Percentiles rank a stretch among this genome's conserved stretches.
Conservation (phyloP, 345 rosid genomes). For the Reutealis trisperma region DNA sequence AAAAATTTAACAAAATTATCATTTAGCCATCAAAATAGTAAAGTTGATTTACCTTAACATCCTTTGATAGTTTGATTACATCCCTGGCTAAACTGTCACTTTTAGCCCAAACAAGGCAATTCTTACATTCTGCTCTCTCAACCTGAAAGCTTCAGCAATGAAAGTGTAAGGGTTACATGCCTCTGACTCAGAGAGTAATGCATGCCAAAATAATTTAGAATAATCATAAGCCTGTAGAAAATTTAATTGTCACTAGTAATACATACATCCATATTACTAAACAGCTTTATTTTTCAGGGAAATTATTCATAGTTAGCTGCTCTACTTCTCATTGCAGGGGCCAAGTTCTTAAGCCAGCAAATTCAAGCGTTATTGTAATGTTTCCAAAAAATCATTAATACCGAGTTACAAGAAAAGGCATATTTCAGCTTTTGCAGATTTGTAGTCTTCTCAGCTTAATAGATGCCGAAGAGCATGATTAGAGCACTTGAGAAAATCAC, state of each 20-base stretch:
- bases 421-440: neutral
- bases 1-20: neutral
- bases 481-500: neutral
- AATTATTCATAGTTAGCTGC: neutral
- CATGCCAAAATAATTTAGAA: neutral
- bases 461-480: neutral
- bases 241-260: neutral
- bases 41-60: conserved; percentile 46
- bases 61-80: conserved; percentile 56
- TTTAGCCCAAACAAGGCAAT: conserved; percentile 90
- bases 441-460: neutral
- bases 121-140: conserved; percentile 52
- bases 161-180: neutral
- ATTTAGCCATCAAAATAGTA: neutral
- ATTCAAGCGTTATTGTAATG: neutral
- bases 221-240: neutral
- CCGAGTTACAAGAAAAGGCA: too few relatives aligned
- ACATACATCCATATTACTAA: conserved; percentile 7
- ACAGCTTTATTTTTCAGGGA: neutral
- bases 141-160: conserved; percentile 50
- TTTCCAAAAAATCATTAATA: neutral
- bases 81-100: conserved; percentile 79
- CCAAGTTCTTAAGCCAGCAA: neutral
- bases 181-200: neutral
- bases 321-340: neutral